phyloP scores from a whole-genome alignment of 176 grass and related monocot species.

The Oryza longistaminata region DNA sequence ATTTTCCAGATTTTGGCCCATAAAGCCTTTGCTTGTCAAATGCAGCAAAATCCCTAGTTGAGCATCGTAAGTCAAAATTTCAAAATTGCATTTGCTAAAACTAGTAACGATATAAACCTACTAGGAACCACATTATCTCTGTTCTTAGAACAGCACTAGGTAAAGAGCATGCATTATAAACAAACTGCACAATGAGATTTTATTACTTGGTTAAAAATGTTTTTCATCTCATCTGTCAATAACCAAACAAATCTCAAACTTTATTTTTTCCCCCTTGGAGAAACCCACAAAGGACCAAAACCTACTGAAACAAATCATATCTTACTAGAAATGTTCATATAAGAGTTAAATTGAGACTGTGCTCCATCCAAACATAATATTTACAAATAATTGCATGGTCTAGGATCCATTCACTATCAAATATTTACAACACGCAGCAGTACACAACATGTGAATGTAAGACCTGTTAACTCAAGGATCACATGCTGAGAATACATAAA shows the following conservation, averaged over 20 bases:
- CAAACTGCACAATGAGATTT: background rate
- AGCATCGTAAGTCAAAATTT: background rate
- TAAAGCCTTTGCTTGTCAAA: background rate
- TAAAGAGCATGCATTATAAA: background rate
- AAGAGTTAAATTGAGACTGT: background rate
- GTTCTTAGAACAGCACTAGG: background rate
- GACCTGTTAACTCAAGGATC: background rate
- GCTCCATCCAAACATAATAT: background rate
- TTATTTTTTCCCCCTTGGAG: background rate
- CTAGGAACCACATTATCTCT: background rate
- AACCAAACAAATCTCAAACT: background rate
- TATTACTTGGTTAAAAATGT: background rate
- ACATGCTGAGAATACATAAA: conserved; percentile 15
- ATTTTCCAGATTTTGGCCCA: conserved; percentile 12
- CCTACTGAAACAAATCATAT: background rate
- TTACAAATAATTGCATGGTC: background rate
- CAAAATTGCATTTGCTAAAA: background rate
- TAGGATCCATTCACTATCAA: conserved; percentile 1
- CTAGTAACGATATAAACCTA: background rate
- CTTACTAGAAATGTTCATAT: background rate
- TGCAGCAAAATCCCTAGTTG: background rate
- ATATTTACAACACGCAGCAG: background rate
- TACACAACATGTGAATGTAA: conserved; percentile 1
- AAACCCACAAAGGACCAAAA: background rate
- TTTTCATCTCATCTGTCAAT: background rate